phyloP scores from a whole-genome alignment of 2,329 filamentous ascomycete species.

The Neoarthrinium moseri region DNA sequence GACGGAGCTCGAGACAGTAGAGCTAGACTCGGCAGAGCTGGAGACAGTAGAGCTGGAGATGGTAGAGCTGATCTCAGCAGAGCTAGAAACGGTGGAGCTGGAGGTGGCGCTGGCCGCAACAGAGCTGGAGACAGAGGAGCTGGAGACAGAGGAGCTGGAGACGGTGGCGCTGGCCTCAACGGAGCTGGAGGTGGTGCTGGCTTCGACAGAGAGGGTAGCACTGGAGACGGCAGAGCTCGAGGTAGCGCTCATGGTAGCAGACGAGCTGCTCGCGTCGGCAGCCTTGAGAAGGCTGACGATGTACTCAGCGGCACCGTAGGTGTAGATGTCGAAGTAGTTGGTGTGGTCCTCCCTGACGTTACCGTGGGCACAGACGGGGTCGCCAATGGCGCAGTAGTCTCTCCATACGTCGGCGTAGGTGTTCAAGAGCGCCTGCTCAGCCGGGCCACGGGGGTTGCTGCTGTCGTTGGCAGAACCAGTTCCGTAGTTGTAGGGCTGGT shows the following conservation, averaged over 20 bases:
- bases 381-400: background rate
- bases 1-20: too few species aligned
- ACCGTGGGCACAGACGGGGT: background rate
- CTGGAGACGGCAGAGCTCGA: too few species aligned
- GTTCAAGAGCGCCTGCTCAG: background rate
- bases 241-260: too few species aligned
- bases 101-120: too few species aligned
- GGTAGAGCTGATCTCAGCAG: too few species aligned
- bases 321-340: background rate
- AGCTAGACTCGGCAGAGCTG: too few species aligned
- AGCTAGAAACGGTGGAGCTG: too few species aligned
- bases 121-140: too few species aligned
- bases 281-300: too few species aligned
- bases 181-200: background rate
- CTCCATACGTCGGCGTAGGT: background rate
- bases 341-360: background rate
- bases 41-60: too few species aligned
- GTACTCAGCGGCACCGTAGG: background rate
- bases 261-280: too few species aligned
- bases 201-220: background rate
- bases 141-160: background rate
- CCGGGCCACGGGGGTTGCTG: background rate
- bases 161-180: background rate
- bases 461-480: conserved; percentile 22
- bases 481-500: conserved; percentile 31